These are phyloP conservation scores for Hagleromyces aurorensis DNA, from an alignment of 805 yeast genomes.

Conservation along the genomic window DNA sequence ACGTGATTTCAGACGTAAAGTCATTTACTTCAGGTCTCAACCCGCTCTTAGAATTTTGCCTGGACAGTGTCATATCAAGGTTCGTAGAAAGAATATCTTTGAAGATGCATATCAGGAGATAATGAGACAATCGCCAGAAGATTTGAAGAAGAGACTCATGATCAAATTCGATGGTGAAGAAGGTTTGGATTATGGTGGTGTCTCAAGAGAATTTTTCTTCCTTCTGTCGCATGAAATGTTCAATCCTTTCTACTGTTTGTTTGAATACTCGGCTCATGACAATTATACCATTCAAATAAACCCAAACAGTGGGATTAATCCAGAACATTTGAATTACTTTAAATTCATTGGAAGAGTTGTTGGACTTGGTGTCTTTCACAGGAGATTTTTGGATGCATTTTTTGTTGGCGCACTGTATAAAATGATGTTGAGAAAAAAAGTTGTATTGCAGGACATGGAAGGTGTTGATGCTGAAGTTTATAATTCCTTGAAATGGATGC, in stretches of 20 bases:
- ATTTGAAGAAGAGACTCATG: slow-evolving; percentile 94
- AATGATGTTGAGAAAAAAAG: slow-evolving; percentile 94
- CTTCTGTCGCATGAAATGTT: slow-evolving; percentile 96
- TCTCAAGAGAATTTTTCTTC: slow-evolving; percentile 95
- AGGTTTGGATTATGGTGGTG: slow-evolving; percentile 99
- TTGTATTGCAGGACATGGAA: slow-evolving; percentile 93
- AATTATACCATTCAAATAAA: slow-evolving; percentile 96
- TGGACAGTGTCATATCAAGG: slow-evolving; percentile 98
- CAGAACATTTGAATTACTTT: slow-evolving; percentile 96
- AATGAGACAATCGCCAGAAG: slow-evolving; percentile 98
- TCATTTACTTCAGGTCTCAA: slow-evolving; percentile 95
- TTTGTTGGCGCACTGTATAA: slow-evolving; percentile 97
- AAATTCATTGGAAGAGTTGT: slow-evolving; percentile 97
- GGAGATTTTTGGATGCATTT: slow-evolving; percentile 95
- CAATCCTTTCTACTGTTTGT: slow-evolving; percentile 94
- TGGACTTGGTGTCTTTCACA: slow-evolving; percentile 96
- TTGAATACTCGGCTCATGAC: slow-evolving; percentile 96
- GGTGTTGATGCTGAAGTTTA: slow-evolving; percentile 97
- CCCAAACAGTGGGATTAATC: slow-evolving; percentile 94
- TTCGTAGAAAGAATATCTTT: slow-evolving; percentile 90
- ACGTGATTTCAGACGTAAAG: slow-evolving; percentile 97
- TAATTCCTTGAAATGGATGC: slow-evolving; percentile 89
- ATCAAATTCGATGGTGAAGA: slow-evolving; percentile 98
- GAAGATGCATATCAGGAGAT: slow-evolving; percentile 98
- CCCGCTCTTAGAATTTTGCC: slow-evolving; percentile 96